These are phyloP conservation scores for Rubia yunnanensis DNA, from an alignment of 257 asterid species.

Conservation along the genomic window DNA sequence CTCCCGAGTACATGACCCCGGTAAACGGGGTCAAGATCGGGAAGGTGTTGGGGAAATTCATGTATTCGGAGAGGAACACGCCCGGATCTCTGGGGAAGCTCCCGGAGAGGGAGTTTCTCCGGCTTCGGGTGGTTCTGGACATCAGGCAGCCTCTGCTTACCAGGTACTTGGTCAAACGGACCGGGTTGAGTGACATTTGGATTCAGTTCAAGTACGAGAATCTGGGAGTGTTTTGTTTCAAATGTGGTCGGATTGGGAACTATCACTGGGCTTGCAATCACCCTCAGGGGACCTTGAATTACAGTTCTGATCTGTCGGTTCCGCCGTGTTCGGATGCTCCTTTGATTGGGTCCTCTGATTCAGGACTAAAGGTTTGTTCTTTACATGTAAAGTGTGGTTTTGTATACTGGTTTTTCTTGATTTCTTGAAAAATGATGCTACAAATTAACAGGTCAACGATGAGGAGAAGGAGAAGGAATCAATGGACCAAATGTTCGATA, in stretches of 20 bases:
- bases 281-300: background rate
- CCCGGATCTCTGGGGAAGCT: background rate
- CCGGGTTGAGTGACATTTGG: conserved; percentile 14
- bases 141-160: conserved; percentile 15
- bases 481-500: background rate
- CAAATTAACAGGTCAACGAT: background rate
- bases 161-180: conserved; percentile 18
- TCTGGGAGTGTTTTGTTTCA: background rate
- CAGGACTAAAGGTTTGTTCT: background rate
- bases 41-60: conserved; percentile 13
- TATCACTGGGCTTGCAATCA: background rate
- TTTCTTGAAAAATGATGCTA: background rate
- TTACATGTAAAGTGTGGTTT: background rate
- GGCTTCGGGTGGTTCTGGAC: conserved; percentile 22
- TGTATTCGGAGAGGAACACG: conserved; percentile 3
- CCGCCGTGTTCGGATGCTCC: background rate
- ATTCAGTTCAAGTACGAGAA: conserved; percentile 1
- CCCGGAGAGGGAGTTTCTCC: conserved; percentile 10
- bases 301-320: background rate
- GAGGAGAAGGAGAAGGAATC: background rate
- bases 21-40: conserved; percentile 20
- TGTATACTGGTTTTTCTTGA: background rate
- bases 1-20: conserved; percentile 13
- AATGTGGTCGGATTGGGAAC: background rate
- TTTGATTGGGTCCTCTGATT: background rate